Base-by-base conservation (phyloP, 116 monocot genomes). In the Zostera marina region DNA sequence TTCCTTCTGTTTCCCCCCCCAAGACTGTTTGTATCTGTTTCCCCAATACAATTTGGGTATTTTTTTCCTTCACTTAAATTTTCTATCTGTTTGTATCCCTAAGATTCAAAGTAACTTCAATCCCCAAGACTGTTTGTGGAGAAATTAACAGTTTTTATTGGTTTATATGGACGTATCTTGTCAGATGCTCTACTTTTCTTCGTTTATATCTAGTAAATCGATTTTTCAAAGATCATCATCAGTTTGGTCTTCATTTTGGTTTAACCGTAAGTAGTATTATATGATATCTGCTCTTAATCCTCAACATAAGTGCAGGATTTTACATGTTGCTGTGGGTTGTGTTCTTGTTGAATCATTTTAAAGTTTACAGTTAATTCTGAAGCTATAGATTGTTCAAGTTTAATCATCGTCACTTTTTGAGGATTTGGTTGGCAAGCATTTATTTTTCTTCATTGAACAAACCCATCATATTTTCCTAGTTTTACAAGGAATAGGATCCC, bases 241-340 rank as follows among this genome's bases (percentile, higher is more conserved):
- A n/a, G n/a, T n/a, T n/a, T 56, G 0, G n/a, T 52, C 14, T 53
- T 70, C 47, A 22, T 13, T 46, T 54, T 23, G 40, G 49, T 52
- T 2, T 17, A 52, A n/a, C n/a, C n/a, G n/a, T n/a, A n/a, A n/a
- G n/a, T n/a, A 60, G 43, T 62, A 41, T 45, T 67, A 54, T 22
- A 55, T 76, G 67, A 76, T 52, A 61, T 32, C 42, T 60, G 42
- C 64, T 42, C 66, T 63, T 72, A 63, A 63, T 68, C 61, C 51
- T 66, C 61, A 66, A 58, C 59, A 70, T 56, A 64, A 61, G 65
- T 63, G 69, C 71, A 76, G 70, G 72, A 46, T 53, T 70, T 64
- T 47, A 51, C 60, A 58, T 58, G 63, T 56, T 52, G 26, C 63
- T 44, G 52, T 70, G 66, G 65, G 64, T 56, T 62, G 70, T 70